Evolutionary conservation across 306 rosid species (phyloP), one percentile per base, ranked within the genome.

Genomic region (Prunus salicina): DNA sequence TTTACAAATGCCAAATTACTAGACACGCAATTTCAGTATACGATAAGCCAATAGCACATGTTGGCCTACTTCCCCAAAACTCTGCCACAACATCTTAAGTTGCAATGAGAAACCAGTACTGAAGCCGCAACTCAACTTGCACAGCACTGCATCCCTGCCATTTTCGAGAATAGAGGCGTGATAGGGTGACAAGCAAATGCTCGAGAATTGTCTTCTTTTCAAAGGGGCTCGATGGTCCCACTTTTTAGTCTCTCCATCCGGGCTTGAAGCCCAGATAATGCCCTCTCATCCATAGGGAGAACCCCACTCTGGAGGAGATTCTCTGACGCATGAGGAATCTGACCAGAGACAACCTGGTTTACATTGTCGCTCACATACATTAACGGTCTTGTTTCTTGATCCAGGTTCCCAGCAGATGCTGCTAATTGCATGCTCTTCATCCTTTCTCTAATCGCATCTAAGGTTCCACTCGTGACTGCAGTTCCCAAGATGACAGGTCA

Each of bases 241-340:
- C 98, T 92, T 86, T 96, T 96, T 45, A 96, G 89, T 80, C 99
- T 93, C 86, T 96, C 99, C 99, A 96, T 96, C 61, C 99, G 89
- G 2, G 99, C 99, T 79, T 96, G 99, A 81, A 96, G 99, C 56
- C 99, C 98, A 22, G 97, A 96, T 76, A 96, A 83, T 7, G 98
- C 98, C 78, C 82, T 96, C 88, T 93, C 98, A 73, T 93, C 99
- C 91, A 93, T 87, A 12, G 99, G 99, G 81, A 87, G 97, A 65
- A 88, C 97, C 64, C 91, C 91, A 62, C 86, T 80, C 69, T 87
- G 93, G 75, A 87, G 71, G 25, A 91, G 69, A 81, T 89, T 91
- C 76, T 91, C 98, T 0, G 91, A 68, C 49, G 87, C 67, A 74
- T 76, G 93, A 69, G 89, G 87, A 77, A 81, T 85, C 82, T 92